These are phyloP conservation scores for Fraxinus quadrangulata DNA, from an alignment of 257 asterid genomes.

Conservation along the genomic window DNA sequence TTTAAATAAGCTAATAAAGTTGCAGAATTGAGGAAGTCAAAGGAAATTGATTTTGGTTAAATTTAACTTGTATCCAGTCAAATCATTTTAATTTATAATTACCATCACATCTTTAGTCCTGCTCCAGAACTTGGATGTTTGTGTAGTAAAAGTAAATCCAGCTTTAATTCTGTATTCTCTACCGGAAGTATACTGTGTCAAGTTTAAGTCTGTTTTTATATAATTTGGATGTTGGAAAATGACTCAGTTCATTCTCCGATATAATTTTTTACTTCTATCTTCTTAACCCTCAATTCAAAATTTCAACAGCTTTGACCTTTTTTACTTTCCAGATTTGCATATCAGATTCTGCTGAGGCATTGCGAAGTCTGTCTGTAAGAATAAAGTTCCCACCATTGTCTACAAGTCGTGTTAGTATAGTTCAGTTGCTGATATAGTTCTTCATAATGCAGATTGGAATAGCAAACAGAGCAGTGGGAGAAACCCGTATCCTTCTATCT, in stretches of 20 bases:
- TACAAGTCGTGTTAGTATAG: conserved; percentile 8
- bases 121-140: conserved; percentile 16
- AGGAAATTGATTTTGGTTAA: neutral
- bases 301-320: conserved; percentile 22
- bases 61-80: neutral
- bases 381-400: conserved; percentile 16
- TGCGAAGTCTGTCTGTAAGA: conserved; percentile 68
- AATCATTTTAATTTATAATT: conserved; percentile 3
- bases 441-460: conserved; percentile 62
- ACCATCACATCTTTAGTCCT: conserved; percentile 4
- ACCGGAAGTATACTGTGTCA: neutral
- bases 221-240: neutral
- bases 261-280: neutral
- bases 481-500: conserved; percentile 69
- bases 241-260: neutral
- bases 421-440: conserved; percentile 21
- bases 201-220: neutral
- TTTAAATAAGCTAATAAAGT: neutral
- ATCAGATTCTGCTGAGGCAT: conserved; percentile 60
- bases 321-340: conserved; percentile 52
- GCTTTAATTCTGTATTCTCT: neutral
- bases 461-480: conserved; percentile 88
- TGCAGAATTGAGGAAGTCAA: neutral
- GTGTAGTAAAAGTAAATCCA: neutral
- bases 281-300: conserved; percentile 1